Base-by-base conservation (phyloP, 1,284 basidiomycete species). In the Ceratobasidium sp. region DNA sequence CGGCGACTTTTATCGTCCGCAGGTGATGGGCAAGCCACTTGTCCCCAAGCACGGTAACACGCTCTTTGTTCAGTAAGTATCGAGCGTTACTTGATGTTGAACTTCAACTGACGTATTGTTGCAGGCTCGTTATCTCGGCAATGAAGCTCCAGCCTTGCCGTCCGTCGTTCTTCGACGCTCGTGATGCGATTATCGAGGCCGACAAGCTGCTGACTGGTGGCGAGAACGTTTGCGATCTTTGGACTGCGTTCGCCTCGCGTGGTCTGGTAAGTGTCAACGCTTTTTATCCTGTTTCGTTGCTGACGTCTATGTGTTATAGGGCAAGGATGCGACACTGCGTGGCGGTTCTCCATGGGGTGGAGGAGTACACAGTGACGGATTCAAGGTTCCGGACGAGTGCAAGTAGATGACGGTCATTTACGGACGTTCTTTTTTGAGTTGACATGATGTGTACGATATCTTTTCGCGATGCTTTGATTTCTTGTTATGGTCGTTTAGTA, bases 71-170 rank as follows among this genome's bases (percentile, higher is more conserved):
- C 96, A 98, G 90, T 88, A 79, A 78, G 87, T 87, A 17, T 33
- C 52, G 70, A 77, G 65, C 66, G 66, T 64, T n/a, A 67, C n/a
- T 57, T 48, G 15, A 5, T 67, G 17, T 46, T 65, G 9, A 15
- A 23, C 38, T 44, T 20, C 13, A 23, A 50, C 23, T 77, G 64
- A 77, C 65, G 40, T 38, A 26, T 28, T 20, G 57, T n/a, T 15
- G 15, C 77, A 88, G 88, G 79, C 91, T 98, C 64, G 92, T 98
- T 65, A 81, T 98, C 61, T 92, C 93, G 83, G 96, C 89, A 10
- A 96, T 99, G 95, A 99, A 98, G 89, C 87, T 97, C 64, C 96
- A 98, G 85, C 92, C 93, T 5, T 99, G 97, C 86, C 89, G 93
- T 73, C 97, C 96, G 4, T 89, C 89, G 76, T 98, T 98, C 93